Percentiles rank a stretch among this genome's conserved stretches.
Evolutionary conservation across 208 protist species (phyloP).

Genomic region (Leishmania lainsoni): DNA sequence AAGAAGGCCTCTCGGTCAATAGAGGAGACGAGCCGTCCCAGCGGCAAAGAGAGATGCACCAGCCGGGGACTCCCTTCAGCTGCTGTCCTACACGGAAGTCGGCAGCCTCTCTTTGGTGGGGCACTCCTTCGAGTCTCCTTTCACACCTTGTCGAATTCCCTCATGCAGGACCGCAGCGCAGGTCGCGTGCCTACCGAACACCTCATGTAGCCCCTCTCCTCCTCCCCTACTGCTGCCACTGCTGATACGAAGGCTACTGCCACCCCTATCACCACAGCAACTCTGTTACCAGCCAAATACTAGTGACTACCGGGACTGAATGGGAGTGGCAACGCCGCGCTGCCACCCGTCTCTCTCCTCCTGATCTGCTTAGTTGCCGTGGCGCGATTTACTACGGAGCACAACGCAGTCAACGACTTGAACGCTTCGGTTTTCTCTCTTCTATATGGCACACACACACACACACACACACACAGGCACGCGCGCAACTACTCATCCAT

Average conservation of each 20-base stretch:
- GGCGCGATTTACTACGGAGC: not conserved
- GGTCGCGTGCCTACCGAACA: not conserved
- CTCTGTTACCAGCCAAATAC: not conserved
- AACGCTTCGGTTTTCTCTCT: not conserved
- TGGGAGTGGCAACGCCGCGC: not conserved
- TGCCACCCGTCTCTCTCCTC: not conserved
- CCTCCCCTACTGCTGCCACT: not conserved
- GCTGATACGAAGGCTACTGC: not conserved
- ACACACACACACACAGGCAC: not conserved
- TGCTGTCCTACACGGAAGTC: not conserved
- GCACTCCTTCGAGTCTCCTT: not conserved
- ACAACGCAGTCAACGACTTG: not conserved
- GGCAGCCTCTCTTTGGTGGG: not conserved
- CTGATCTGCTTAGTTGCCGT: not conserved
- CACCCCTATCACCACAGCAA: not conserved
- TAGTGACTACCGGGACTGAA: not conserved
- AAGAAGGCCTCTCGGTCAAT: not conserved
- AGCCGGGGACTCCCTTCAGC: not conserved
- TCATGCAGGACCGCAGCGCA: not conserved
- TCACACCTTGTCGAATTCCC: no score
- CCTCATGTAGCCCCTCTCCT: not conserved
- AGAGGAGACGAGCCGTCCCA: not conserved
- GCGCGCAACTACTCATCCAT: not conserved
- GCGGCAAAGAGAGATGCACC: not conserved
- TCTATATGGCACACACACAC: not conserved